These are phyloP conservation scores for Phytophthora ohioensis DNA, from an alignment of 352 stramenopile genomes.

Conservation along the genomic window DNA sequence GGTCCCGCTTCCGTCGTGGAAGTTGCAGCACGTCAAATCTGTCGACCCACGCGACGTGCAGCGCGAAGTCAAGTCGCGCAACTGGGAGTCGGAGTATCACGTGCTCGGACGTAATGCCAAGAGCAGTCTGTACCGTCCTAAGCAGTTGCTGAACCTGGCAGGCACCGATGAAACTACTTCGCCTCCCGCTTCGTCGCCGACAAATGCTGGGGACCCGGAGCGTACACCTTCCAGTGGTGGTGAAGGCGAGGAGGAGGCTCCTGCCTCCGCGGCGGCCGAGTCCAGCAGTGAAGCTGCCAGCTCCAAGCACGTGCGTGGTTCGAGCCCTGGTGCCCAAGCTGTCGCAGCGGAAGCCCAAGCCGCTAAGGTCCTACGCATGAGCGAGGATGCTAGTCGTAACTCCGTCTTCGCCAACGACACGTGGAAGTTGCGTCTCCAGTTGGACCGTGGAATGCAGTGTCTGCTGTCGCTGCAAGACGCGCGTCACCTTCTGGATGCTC, in stretches of 20 bases:
- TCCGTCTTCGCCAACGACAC: conserved; percentile 82
- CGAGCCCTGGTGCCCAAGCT: conserved; percentile 35
- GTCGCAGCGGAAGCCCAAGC: conserved; percentile 37
- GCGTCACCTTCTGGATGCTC: conserved; percentile 82
- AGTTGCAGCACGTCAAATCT: conserved; percentile 86
- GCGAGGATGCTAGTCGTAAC: conserved; percentile 45
- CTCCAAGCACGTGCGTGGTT: conserved; percentile 28
- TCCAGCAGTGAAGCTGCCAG: conserved; percentile 42
- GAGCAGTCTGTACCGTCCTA: conserved; percentile 81
- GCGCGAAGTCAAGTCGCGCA: conserved; percentile 71
- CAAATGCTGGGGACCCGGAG: conserved; percentile 30
- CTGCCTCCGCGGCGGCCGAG: conserved; percentile 25
- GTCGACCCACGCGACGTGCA: conserved; percentile 69
- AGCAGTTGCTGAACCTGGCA: conserved; percentile 68
- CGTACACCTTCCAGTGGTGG: conserved; percentile 26
- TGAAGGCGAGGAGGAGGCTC: conserved; percentile 15
- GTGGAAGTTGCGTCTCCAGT: conserved; percentile 74
- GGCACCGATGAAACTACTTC: conserved; percentile 19
- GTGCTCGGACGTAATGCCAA: conserved; percentile 84
- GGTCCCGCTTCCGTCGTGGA: conserved; percentile 80
- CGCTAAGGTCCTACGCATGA: conserved; percentile 70
- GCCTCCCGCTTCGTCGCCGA: conserved; percentile 18
- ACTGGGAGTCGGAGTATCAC: conserved; percentile 78
- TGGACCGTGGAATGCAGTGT: conserved; percentile 81
- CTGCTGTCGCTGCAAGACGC: conserved; percentile 85